Evolutionary conservation across 345 rosid genomes (phyloP).

Genomic region (Pistacia vera): DNA sequence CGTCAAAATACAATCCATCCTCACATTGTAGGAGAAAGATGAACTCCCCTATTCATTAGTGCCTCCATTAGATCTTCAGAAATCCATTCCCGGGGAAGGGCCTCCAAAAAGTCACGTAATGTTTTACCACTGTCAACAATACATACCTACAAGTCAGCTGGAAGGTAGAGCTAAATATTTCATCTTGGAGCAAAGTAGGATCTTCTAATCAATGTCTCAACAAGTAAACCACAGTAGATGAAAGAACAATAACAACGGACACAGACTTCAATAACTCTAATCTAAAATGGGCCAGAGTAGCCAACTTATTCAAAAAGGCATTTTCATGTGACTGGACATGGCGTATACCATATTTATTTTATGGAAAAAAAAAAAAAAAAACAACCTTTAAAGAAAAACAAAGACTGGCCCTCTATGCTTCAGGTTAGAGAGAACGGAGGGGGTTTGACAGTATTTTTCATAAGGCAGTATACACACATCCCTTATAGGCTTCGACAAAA

Average conservation of each 20-base stretch:
- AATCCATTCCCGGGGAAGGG: constrained; percentile 98
- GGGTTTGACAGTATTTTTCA: neutral
- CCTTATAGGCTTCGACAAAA: neutral
- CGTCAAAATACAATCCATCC: constrained; percentile 27
- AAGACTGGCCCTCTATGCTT: neutral
- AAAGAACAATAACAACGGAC: neutral
- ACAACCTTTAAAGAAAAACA: neutral
- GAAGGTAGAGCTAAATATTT: neutral
- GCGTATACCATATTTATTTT: neutral
- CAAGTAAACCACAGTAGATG: neutral
- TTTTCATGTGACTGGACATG: constrained; percentile 6
- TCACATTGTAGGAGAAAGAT: constrained; percentile 88
- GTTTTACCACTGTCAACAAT: constrained; percentile 80
- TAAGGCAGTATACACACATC: neutral
- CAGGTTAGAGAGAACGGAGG: neutral
- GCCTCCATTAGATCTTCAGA: constrained; percentile 98
- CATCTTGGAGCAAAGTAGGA: neutral
- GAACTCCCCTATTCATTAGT: constrained; percentile 69
- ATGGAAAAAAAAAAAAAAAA: neutral
- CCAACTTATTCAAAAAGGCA: neutral
- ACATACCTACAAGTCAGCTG: constrained; percentile 17
- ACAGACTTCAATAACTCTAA: neutral
- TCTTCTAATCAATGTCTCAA: constrained; percentile 7
- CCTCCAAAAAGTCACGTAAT: constrained; percentile 84
- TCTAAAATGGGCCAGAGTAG: neutral